phyloP scores from a whole-genome alignment of 768 basidiomycete genomes.

The Psilocybe sp. region DNA sequence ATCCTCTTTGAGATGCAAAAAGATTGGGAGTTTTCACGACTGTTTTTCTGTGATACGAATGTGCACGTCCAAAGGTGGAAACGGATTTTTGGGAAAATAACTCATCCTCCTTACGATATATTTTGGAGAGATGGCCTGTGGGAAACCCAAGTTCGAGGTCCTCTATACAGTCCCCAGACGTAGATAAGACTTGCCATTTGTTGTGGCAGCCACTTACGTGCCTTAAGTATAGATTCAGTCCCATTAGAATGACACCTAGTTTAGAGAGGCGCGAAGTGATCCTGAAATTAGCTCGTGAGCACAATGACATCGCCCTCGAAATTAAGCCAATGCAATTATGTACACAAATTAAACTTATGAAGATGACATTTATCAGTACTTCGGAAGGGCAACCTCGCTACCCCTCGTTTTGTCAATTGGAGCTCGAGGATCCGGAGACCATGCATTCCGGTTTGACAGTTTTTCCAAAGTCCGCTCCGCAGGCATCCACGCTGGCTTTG shows the following conservation, averaged over 20 bases:
- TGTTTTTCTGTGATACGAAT: conserved; percentile 4
- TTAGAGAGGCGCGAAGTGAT: conserved; percentile 68
- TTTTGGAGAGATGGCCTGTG: conserved; percentile 73
- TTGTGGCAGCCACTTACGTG: background rate
- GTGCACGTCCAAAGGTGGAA: conserved; percentile 55
- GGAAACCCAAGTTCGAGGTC: conserved; percentile 67
- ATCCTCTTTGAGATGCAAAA: conserved; percentile 51
- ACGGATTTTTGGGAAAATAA: conserved; percentile 74
- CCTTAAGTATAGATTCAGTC: conserved; percentile 82
- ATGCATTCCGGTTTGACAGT: conserved; percentile 86
- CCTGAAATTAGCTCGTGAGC: conserved; percentile 64
- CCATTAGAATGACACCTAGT: conserved; percentile 77
- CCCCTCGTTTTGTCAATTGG: conserved; percentile 81
- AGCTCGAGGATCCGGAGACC: conserved; percentile 68
- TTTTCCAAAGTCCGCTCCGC: conserved; percentile 80
- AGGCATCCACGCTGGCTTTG: conserved; percentile 80
- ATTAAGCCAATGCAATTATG: conserved; percentile 35
- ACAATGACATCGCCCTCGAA: conserved; percentile 83
- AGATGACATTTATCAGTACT: conserved; percentile 72
- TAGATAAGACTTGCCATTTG: conserved; percentile 6
- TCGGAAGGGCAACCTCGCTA: conserved; percentile 58
- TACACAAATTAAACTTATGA: background rate
- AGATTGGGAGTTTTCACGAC: conserved; percentile 44
- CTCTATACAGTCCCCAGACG: conserved; percentile 80
- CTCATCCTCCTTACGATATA: conserved; percentile 54